phyloP scores from a whole-genome alignment of 495 filamentous ascomycete species.

The Neurospora pannonica region DNA sequence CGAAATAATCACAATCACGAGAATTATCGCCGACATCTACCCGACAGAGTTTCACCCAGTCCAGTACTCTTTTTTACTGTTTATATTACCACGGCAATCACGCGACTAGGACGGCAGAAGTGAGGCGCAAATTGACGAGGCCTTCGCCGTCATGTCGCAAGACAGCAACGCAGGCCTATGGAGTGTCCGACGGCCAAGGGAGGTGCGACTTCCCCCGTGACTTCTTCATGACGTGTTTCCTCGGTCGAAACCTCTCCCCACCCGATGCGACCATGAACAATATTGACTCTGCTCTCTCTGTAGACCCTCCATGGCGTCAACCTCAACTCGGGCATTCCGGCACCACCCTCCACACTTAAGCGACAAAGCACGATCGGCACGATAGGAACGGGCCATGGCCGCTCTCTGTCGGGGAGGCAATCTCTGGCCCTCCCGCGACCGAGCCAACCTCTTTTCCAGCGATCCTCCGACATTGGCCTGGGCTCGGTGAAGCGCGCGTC shows the following conservation, averaged over 20 bases:
- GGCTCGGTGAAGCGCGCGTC: constrained; percentile 82
- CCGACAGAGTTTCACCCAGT: background rate
- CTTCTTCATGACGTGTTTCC: background rate
- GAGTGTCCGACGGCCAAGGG: constrained; percentile 63
- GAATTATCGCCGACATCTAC: background rate
- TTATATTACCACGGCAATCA: background rate
- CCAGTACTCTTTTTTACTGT: background rate
- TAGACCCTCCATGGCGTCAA: constrained; percentile 74
- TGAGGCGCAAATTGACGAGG: background rate
- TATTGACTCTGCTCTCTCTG: constrained; percentile 1
- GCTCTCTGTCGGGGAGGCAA: constrained; percentile 73
- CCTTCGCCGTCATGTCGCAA: constrained; percentile 53
- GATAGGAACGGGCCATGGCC: constrained; percentile 49
- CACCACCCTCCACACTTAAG: constrained; percentile 91
- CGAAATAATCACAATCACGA: background rate
- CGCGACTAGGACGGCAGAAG: background rate
- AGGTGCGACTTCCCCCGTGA: constrained; percentile 40
- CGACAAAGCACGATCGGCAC: constrained; percentile 76
- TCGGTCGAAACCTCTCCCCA: background rate
- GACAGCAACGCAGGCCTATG: constrained; percentile 53
- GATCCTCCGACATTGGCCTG: constrained; percentile 72
- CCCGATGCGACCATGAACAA: background rate
- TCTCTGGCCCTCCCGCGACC: constrained; percentile 73
- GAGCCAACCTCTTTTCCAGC: constrained; percentile 74
- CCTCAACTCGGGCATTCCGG: constrained; percentile 72